phyloP scores from a whole-genome alignment of 129 eudicot species.

The Centrapalus pauciflorus region DNA sequence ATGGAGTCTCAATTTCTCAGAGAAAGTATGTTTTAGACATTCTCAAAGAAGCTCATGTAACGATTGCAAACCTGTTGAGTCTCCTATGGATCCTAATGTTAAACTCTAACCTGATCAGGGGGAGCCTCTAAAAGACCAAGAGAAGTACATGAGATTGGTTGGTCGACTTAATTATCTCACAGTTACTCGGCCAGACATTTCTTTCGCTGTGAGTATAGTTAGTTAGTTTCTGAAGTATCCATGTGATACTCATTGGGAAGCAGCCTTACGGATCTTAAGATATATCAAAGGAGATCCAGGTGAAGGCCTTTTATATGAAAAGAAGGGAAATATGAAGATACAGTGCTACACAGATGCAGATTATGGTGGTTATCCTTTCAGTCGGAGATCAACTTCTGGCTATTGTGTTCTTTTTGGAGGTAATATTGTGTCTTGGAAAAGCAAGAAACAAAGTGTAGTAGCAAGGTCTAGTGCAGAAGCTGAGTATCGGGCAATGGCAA shows the following conservation, averaged over 20 bases:
- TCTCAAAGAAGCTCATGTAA: no score
- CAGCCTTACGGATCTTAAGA: no score
- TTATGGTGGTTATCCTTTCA: background rate
- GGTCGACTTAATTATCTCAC: background rate
- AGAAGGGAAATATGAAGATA: no score
- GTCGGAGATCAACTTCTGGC: background rate
- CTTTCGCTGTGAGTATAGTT: no score
- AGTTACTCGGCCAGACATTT: background rate
- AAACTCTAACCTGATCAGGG: background rate
- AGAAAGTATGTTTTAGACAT: no score
- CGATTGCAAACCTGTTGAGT: no score
- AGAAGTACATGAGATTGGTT: background rate
- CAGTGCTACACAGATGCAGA: no score
- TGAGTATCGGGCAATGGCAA: background rate
- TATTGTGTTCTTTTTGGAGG: background rate
- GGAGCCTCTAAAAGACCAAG: background rate
- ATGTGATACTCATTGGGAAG: background rate
- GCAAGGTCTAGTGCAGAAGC: no score
- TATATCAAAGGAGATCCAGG: no score
- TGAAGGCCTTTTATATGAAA: no score
- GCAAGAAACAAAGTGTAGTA: background rate
- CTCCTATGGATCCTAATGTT: background rate
- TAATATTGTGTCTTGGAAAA: background rate
- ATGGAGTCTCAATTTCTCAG: background rate
- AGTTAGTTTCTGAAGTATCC: background rate